A percentile compares a stretch with the other conserved stretches of the same genome.
Conservation (phyloP, 2,329 filamentous ascomycete species). For the Aspergillus costaricaensis region DNA sequence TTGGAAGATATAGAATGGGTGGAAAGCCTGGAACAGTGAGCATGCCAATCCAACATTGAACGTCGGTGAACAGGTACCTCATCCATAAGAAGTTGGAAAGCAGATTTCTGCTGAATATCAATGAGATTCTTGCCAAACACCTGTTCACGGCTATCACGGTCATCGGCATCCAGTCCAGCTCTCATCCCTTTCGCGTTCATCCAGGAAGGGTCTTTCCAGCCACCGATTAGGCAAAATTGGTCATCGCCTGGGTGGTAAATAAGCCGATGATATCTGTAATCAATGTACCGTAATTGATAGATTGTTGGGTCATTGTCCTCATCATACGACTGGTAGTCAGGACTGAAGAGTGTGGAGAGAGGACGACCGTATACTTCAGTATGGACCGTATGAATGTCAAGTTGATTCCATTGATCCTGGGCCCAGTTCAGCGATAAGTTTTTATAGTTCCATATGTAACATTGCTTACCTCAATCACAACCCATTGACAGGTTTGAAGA, state of each 20-base stretch:
- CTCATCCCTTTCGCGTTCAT: conserved; percentile 73
- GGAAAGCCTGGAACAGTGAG: conserved; percentile 66
- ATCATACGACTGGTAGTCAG: conserved; percentile 60
- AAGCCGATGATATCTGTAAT: conserved; percentile 93
- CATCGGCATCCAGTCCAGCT: conserved; percentile 80
- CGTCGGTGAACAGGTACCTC: conserved; percentile 59
- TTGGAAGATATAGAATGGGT: conserved; percentile 98
- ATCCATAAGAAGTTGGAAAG: conserved; percentile 79
- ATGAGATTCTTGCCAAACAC: conserved; percentile 92
- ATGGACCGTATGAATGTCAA: conserved; percentile 72
- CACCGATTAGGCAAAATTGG: conserved; percentile 80
- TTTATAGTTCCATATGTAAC: not conserved
- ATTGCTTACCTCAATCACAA: conserved; percentile 74
- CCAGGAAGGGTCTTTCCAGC: conserved; percentile 95
- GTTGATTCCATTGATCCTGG: conserved; percentile 93
- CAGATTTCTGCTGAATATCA: conserved; percentile 87
- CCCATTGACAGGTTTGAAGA: conserved; percentile 79
- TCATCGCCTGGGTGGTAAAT: conserved; percentile 87
- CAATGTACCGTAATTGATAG: conserved; percentile 71
- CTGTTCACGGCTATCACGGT: conserved; percentile 76
- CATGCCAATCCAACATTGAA: not conserved
- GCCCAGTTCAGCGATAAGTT: conserved; percentile 27
- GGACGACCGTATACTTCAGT: conserved; percentile 60
- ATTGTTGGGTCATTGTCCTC: conserved; percentile 76
- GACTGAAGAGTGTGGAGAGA: conserved; percentile 61